These are phyloP conservation scores for Trichothecium roseum DNA, from an alignment of 2,329 filamentous ascomycete genomes.

Conservation along the genomic window DNA sequence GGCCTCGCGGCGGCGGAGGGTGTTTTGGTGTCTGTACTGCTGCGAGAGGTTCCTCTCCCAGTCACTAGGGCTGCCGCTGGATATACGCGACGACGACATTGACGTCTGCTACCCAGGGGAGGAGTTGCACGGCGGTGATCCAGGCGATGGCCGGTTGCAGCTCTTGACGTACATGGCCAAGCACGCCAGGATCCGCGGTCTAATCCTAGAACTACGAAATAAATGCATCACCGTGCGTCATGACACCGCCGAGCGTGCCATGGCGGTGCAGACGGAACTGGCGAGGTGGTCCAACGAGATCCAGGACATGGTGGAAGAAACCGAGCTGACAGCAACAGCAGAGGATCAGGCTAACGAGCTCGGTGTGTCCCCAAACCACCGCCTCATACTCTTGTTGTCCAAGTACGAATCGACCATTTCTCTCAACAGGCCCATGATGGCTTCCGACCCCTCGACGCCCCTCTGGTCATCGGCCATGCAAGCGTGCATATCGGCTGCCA, in stretches of 20 bases:
- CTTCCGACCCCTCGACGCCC: conserved; percentile 28
- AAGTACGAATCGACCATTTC: conserved; percentile 40
- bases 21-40: conserved; percentile 48
- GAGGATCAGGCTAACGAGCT: conserved; percentile 3
- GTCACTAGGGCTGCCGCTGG: conserved; percentile 42
- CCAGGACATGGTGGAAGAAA: conserved; percentile 33
- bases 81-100: conserved; percentile 45
- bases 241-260: conserved; percentile 28
- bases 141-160: conserved; percentile 17
- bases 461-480: conserved; percentile 38
- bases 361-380: conserved; percentile 22
- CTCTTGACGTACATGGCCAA: conserved; percentile 30
- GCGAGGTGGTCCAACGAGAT: conserved; percentile 43
- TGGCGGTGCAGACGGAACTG: conserved; percentile 35
- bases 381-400: conserved; percentile 29
- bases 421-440: conserved; percentile 38
- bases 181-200: conserved; percentile 36
- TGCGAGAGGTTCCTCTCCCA: conserved; percentile 46
- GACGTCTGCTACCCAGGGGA: conserved; percentile 45
- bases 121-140: conserved; percentile 28
- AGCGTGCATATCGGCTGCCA: conserved; percentile 38
- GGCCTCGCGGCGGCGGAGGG: conserved; percentile 34
- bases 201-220: conserved; percentile 41
- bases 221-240: conserved; percentile 36
- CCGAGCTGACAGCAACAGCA: conserved; percentile 11